phyloP scores from a whole-genome alignment of 2,329 filamentous ascomycete species.

The Chrysosporium queenslandicum region DNA sequence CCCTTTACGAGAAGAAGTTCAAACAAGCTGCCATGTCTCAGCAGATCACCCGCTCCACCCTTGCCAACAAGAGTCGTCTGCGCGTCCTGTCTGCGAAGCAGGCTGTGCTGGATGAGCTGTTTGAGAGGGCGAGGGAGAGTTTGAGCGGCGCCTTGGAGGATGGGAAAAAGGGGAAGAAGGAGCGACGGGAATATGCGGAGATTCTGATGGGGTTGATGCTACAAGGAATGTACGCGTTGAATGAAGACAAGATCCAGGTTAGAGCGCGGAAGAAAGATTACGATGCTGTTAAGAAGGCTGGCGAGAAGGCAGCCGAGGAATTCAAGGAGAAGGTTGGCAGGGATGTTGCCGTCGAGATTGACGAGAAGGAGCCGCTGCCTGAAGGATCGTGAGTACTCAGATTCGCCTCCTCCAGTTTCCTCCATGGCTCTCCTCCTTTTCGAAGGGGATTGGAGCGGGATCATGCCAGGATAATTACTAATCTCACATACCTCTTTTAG shows the following conservation, averaged over 20 bases:
- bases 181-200: conserved; percentile 54
- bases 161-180: conserved; percentile 23
- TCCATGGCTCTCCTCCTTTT: no score
- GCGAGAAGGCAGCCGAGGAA: conserved; percentile 64
- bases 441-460: no score
- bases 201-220: conserved; percentile 72
- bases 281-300: conserved; percentile 64
- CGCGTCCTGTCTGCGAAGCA: conserved; percentile 78
- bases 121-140: conserved; percentile 60
- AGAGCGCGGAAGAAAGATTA: conserved; percentile 71
- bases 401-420: background rate
- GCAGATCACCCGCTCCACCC: conserved; percentile 93
- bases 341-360: conserved; percentile 59
- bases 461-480: no score
- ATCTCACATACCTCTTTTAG: conserved; percentile 40
- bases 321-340: conserved; percentile 70
- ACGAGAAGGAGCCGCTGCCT: conserved; percentile 68
- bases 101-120: conserved; percentile 81
- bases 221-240: conserved; percentile 80
- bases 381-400: conserved; percentile 56
- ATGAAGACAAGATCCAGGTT: conserved; percentile 66
- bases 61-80: conserved; percentile 91
- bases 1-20: conserved; percentile 94
- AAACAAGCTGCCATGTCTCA: conserved; percentile 97
- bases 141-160: conserved; percentile 41